Conservation (phyloP, 2,329 filamentous ascomycete genomes). For the Leptographium wingfieldii region DNA sequence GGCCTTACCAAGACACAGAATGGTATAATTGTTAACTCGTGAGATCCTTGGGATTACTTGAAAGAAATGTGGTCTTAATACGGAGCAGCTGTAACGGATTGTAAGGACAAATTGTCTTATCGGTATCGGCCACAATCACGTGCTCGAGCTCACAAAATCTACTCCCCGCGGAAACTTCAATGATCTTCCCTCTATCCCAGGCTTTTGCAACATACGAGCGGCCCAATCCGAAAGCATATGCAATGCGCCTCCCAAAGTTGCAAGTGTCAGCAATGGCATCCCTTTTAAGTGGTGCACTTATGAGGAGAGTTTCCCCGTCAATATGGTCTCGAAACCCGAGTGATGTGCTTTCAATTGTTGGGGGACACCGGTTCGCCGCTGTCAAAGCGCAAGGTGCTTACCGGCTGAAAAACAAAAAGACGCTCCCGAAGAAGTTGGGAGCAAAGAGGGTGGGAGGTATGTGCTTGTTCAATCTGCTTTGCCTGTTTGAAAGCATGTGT, state of each 20-base stretch:
- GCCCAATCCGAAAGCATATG: neutral
- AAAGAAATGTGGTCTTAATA: too few species aligned
- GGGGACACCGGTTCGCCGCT: conserved; percentile 41
- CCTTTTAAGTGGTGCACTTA: conserved; percentile 19
- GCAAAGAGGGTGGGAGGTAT: conserved; percentile 84
- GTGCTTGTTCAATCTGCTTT: neutral
- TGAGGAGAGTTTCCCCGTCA: conserved; percentile 2
- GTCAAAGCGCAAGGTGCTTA: conserved; percentile 56
- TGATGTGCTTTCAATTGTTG: conserved; percentile 13
- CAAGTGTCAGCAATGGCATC: conserved; percentile 33
- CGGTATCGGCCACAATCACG: neutral
- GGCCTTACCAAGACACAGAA: neutral
- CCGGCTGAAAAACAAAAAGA: conserved; percentile 49
- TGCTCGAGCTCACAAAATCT: neutral
- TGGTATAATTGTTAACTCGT: neutral
- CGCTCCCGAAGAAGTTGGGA: conserved; percentile 69
- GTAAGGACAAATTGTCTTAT: neutral
- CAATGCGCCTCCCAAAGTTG: conserved; percentile 34
- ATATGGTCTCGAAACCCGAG: neutral
- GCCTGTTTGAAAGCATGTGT: neutral
- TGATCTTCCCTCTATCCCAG: neutral
- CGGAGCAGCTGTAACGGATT: neutral
- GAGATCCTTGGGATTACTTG: neutral
- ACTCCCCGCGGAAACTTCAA: neutral
- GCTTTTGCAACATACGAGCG: neutral